These are phyloP conservation scores for Suhomyces atakaporum DNA, from an alignment of 1,139 yeast genomes.

Conservation along the genomic window DNA sequence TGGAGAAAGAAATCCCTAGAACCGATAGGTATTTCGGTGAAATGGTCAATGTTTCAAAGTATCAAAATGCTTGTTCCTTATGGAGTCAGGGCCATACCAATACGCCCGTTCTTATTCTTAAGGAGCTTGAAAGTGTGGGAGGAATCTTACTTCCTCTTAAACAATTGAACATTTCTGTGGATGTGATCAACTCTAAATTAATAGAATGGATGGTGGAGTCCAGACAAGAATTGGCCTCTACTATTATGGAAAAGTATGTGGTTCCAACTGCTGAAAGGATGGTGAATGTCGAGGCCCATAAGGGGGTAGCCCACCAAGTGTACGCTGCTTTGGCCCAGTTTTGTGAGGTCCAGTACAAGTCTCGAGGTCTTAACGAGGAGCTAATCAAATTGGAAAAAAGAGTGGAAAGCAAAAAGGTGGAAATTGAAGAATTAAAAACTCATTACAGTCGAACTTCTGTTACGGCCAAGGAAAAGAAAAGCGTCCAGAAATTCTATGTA, in stretches of 20 bases:
- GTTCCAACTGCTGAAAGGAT: conserved; percentile 34
- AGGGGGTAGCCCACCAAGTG: conserved; percentile 21
- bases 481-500: conserved; percentile 52
- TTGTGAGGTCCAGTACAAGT: conserved; percentile 67
- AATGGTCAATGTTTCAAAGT: conserved; percentile 36
- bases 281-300: neutral
- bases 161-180: conserved; percentile 25
- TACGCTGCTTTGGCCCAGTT: conserved; percentile 69
- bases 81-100: conserved; percentile 60
- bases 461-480: conserved; percentile 46
- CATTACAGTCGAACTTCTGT: conserved; percentile 43
- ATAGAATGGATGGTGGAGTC: conserved; percentile 75
- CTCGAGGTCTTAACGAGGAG: conserved; percentile 45
- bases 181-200: conserved; percentile 49
- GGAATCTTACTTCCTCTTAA: conserved; percentile 23
- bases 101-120: conserved; percentile 55
- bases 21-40: conserved; percentile 7
- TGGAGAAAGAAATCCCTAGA: conserved; percentile 21
- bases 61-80: conserved; percentile 54
- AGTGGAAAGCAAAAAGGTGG: conserved; percentile 41
- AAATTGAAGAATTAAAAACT: conserved; percentile 49
- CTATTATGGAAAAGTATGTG: conserved; percentile 59
- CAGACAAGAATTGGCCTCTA: conserved; percentile 62
- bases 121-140: conserved; percentile 22
- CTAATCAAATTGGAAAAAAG: conserved; percentile 44